These are phyloP conservation scores for Cylindrodendrum hubeiense DNA, from an alignment of 2,329 filamentous ascomycete species.

Conservation along the genomic window DNA sequence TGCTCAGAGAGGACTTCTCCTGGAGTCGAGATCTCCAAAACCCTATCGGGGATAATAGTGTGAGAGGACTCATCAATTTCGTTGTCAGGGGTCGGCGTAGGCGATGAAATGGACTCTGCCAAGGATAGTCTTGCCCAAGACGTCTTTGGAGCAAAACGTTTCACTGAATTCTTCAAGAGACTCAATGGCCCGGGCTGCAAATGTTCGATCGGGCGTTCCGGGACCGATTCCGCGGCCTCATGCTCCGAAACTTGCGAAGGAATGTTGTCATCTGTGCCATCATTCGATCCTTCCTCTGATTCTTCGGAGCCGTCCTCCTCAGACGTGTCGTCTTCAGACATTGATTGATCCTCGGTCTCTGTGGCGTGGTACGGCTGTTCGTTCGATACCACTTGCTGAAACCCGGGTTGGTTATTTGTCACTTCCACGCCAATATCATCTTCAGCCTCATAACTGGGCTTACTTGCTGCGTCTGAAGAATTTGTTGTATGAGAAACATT, in stretches of 20 bases:
- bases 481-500: constrained; percentile 2
- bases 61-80: background rate
- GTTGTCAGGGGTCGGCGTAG: background rate
- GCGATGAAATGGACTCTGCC: constrained; percentile 12
- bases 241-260: background rate
- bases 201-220: background rate
- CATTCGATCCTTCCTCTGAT: background rate
- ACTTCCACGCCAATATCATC: background rate
- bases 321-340: background rate
- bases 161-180: constrained; percentile 40
- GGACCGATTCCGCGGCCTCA: background rate
- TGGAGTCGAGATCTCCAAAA: background rate
- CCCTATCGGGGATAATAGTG: no score
- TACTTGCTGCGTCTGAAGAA: constrained; percentile 2
- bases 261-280: background rate
- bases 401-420: background rate
- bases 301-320: background rate
- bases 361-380: background rate
- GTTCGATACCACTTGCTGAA: background rate
- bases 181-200: background rate
- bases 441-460: background rate
- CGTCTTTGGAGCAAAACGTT: constrained; percentile 39
- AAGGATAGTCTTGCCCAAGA: constrained; percentile 41
- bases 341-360: background rate
- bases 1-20: background rate